These are phyloP conservation scores for Fraxinus floribunda DNA, from an alignment of 305 asterid genomes.

Conservation along the genomic window DNA sequence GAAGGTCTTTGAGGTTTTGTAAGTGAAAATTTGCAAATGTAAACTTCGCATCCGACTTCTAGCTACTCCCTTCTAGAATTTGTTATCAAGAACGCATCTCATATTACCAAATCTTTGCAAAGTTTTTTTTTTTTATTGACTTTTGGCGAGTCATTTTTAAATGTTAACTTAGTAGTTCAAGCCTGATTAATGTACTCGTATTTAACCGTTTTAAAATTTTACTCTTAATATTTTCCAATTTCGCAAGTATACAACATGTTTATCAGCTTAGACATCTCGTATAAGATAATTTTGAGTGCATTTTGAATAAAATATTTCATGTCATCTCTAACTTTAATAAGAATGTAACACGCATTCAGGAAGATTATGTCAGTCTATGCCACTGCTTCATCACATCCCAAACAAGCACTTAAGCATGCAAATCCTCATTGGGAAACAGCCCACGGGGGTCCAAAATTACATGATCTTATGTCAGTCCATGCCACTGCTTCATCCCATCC, in stretches of 20 bases:
- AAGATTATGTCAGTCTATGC: background rate
- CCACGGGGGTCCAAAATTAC: constrained; percentile 24
- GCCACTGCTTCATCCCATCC: constrained; percentile 14
- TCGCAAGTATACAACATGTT: background rate
- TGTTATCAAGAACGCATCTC: background rate
- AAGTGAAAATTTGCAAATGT: background rate
- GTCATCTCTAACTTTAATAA: background rate
- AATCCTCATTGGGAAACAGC: constrained; percentile 22
- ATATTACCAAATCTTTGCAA: background rate
- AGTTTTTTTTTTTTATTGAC: background rate
- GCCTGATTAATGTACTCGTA: background rate
- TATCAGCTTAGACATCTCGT: background rate
- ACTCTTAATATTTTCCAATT: background rate
- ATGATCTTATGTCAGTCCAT: constrained; percentile 33
- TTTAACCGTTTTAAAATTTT: background rate
- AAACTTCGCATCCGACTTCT: background rate
- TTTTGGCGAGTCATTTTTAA: no score
- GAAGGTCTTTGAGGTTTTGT: background rate
- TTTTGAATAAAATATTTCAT: background rate
- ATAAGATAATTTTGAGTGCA: background rate
- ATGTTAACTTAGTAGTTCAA: background rate
- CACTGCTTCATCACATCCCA: background rate
- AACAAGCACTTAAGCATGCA: background rate
- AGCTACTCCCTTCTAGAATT: background rate
- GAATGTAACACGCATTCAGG: background rate